Conservation (phyloP, 306 rosid species). For the Casuarina cunninghamiana region DNA sequence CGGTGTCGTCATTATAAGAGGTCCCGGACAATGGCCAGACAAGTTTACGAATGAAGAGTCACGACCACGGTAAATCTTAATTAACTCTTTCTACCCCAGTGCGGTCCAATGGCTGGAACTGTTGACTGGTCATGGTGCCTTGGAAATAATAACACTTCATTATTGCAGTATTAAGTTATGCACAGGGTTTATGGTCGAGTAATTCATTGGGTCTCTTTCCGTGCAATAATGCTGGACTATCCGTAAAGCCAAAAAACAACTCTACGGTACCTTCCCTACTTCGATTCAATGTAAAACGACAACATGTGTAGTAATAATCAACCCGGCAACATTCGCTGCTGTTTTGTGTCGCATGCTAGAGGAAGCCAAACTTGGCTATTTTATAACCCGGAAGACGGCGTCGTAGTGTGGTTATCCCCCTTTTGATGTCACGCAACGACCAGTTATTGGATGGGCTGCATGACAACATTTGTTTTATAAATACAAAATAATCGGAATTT, state of each 20-base stretch:
- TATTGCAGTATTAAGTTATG: constrained; percentile 3
- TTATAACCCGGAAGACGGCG: too few relatives aligned
- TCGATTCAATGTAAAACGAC: too few relatives aligned
- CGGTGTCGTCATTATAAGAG: constrained; percentile 20
- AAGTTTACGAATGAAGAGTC: constrained; percentile 36
- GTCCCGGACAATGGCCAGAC: constrained; percentile 32
- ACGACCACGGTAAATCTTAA: constrained; percentile 19
- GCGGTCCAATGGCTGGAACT: constrained; percentile 22
- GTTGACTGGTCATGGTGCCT: not conserved
- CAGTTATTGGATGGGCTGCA: not conserved
- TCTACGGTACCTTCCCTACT: too few relatives aligned
- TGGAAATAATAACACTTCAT: not conserved
- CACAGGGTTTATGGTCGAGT: not conserved
- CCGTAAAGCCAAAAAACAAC: too few relatives aligned
- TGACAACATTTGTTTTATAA: not conserved
- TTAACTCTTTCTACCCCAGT: constrained; percentile 19
- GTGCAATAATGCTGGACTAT: too few relatives aligned
- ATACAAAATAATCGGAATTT: too few relatives aligned
- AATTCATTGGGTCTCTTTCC: too few relatives aligned
- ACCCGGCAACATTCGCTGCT: too few relatives aligned
- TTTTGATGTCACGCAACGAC: not conserved
- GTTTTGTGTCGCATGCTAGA: too few relatives aligned
- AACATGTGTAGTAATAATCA: too few relatives aligned
- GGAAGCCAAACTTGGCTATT: too few relatives aligned
- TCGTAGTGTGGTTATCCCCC: too few relatives aligned